Conservation (phyloP, 164 flowering plant genomes). For the Kalanchoe fedtschenkoi region DNA sequence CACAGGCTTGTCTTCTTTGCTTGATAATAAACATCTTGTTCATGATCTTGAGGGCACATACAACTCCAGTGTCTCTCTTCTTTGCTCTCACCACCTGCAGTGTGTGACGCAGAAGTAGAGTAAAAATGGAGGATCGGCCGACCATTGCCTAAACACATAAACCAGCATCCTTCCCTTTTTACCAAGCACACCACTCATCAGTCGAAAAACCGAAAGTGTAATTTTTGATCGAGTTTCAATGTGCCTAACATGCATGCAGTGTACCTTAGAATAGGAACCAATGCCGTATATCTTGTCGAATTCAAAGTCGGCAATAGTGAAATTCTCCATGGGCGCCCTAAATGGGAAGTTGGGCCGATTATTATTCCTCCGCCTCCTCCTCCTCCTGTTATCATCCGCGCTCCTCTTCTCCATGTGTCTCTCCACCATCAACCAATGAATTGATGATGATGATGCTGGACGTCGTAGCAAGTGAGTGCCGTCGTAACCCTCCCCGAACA, state of each 20-base stretch:
- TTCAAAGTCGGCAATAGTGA: constrained; percentile 67
- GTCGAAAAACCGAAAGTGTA: not conserved
- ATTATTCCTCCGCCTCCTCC: constrained; percentile 20
- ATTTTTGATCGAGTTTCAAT: not conserved
- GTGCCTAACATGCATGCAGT: too few species aligned
- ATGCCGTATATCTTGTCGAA: constrained; percentile 93
- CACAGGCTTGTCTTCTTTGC: constrained; percentile 94
- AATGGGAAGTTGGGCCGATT: constrained; percentile 39
- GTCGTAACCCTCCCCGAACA: too few species aligned
- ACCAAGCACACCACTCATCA: too few species aligned
- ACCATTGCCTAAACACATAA: too few species aligned
- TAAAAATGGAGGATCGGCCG: too few species aligned
- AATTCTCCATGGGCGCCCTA: constrained; percentile 77
- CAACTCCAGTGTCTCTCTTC: constrained; percentile 82
- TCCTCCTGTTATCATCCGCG: not conserved
- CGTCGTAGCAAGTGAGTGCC: too few species aligned
- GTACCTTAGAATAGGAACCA: constrained; percentile 89
- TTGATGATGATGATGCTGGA: too few species aligned
- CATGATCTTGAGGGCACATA: constrained; percentile 98
- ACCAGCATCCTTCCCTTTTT: too few species aligned
- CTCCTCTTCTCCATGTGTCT: not conserved
- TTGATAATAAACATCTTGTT: constrained; percentile 95
- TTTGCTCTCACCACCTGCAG: constrained; percentile 89
- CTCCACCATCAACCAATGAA: too few species aligned
- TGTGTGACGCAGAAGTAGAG: not conserved